Base-by-base conservation (phyloP, 1,284 basidiomycete species). In the Fomitopsis palustris region DNA sequence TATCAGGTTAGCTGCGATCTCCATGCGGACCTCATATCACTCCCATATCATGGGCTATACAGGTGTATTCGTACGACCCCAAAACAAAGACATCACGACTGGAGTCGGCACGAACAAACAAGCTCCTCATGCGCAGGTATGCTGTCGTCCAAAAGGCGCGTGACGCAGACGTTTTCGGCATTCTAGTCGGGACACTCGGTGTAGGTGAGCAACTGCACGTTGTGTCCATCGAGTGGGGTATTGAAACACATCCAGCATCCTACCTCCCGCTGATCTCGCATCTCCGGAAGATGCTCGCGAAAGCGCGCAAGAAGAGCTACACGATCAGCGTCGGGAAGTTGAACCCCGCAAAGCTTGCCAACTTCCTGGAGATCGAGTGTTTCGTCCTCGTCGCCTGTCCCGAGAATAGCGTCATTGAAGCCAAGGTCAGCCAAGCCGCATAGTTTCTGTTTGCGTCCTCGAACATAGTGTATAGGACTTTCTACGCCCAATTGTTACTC, bases 341-440 rank as follows among this genome's bases (percentile, higher is more conserved):
- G 58, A 98, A 95, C 67, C 96, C 96, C 0, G 86, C 95, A 17
- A 99, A 99, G 70, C 80, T 99, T 35, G 96, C 90, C 12, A 99
- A 99, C 72, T 98, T 98, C 72, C 84, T 93, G 67, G 96, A 98
- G 72, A 90, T 99, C 54, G 96, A 98, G 70, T 96, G 95, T 68
- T 99, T 96, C 68, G 90, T 99, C 5, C 81, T 98, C 59, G 90
- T 98, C 1, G 96, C 96, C 0, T 99, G 96, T 74, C 90, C 90
- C 0, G 96, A 99, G 72, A 96, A 96, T 67, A 94, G 92, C 54
- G 73, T 98, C 39, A 84, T 97, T 17, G 93, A 97, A 53, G 82
- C 90, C 0, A 93, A 90, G 77, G 91, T 88, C 47, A 5, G 72
- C 62, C 19, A 37, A 2, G 49, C 35, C 43, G 21, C 21, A 51